phyloP scores from a whole-genome alignment of 1,139 yeast species.

The Geotrichum candidum region DNA sequence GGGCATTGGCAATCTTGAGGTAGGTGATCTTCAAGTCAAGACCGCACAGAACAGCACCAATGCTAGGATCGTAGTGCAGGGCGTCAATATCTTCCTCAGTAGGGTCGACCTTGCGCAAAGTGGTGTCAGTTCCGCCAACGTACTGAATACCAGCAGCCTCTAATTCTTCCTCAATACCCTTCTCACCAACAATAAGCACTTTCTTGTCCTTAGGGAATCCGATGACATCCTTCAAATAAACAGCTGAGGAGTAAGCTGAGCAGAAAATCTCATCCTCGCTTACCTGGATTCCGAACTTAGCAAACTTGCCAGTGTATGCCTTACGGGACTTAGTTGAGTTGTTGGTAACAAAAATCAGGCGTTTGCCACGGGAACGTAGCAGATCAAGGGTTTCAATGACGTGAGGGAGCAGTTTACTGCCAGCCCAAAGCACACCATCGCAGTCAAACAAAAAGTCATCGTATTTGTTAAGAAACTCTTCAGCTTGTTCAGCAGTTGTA shows the following conservation, averaged over 20 bases:
- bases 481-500: slow-evolving; percentile 43
- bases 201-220: slow-evolving; percentile 67
- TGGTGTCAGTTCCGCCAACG: slow-evolving; percentile 64
- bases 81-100: slow-evolving; percentile 33
- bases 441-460: slow-evolving; percentile 89
- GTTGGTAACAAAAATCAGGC: slow-evolving; percentile 84
- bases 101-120: slow-evolving; percentile 23
- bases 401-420: slow-evolving; percentile 64
- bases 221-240: slow-evolving; percentile 71
- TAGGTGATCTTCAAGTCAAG: slow-evolving; percentile 72
- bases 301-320: slow-evolving; percentile 71
- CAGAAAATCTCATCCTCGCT: slow-evolving; percentile 77
- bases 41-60: slow-evolving; percentile 89
- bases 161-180: slow-evolving; percentile 73
- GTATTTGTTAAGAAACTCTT: slow-evolving; percentile 51
- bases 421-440: slow-evolving; percentile 90
- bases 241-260: slow-evolving; percentile 85
- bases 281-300: slow-evolving; percentile 62
- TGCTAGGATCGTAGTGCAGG: slow-evolving; percentile 54
- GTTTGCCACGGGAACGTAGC: slow-evolving; percentile 51
- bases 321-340: slow-evolving; percentile 85
- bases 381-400: slow-evolving; percentile 60
- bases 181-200: slow-evolving; percentile 81
- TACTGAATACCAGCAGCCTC: slow-evolving; percentile 59
- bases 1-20: slow-evolving; percentile 70